Percentiles rank a stretch among this genome's conserved stretches.
Conservation (phyloP, 1,284 basidiomycete species). For the Tetrapyrgos nigripes region DNA sequence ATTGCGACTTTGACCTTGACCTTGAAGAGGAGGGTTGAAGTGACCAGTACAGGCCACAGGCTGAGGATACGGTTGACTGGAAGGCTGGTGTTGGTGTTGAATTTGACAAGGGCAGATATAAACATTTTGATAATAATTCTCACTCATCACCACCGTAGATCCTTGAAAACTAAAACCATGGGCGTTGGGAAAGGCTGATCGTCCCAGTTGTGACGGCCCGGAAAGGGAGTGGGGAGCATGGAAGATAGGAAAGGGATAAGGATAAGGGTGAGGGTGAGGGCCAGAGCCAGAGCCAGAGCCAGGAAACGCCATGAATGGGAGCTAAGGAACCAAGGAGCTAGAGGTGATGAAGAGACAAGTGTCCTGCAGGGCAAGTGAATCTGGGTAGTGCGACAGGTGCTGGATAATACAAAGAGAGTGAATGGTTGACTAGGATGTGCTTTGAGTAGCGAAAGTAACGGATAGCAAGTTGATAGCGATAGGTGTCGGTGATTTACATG, state of each 20-base stretch:
- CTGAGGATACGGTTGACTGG: neutral
- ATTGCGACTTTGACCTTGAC: neutral
- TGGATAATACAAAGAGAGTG: no score
- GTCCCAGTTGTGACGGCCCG: neutral
- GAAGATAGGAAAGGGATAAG: neutral
- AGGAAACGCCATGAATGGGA: neutral
- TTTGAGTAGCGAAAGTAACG: no score
- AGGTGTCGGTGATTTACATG: no score
- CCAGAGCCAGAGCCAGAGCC: neutral
- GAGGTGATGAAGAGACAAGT: no score
- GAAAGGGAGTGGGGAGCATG: neutral
- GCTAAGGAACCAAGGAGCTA: neutral
- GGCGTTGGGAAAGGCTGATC: neutral
- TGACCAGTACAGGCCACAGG: neutral
- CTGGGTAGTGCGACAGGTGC: no score
- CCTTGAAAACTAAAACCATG: neutral
- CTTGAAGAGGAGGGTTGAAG: neutral
- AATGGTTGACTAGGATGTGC: no score
- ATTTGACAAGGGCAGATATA: neutral
- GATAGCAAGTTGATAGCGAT: no score
- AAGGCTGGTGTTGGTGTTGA: neutral
- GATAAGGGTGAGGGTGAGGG: neutral
- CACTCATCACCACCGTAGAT: neutral
- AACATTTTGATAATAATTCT: neutral
- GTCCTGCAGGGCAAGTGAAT: no score